These are phyloP conservation scores for Tirmania nivea DNA, from an alignment of 495 filamentous ascomycete genomes.

Conservation along the genomic window DNA sequence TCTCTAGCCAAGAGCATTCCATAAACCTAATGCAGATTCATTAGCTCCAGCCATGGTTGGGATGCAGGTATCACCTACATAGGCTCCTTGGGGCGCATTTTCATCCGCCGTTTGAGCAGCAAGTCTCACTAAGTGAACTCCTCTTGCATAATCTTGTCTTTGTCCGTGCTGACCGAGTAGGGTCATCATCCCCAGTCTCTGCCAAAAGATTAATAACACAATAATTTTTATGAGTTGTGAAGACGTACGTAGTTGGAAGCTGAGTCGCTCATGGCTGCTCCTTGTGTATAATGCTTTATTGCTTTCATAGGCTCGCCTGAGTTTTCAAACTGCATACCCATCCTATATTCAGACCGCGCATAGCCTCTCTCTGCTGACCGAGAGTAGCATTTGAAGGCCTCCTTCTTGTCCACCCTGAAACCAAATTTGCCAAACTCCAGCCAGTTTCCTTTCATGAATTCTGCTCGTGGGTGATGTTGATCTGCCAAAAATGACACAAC, in stretches of 20 bases:
- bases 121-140: conserved; percentile 56
- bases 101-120: conserved; percentile 83
- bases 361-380: conserved; percentile 76
- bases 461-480: conserved; percentile 80
- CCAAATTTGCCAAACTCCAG: conserved; percentile 95
- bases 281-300: conserved; percentile 65
- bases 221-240: not conserved
- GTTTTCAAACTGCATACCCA: conserved; percentile 94
- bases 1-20: conserved; percentile 87
- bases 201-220: not conserved
- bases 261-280: conserved; percentile 58
- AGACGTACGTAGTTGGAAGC: conserved; percentile 61
- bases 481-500: conserved; percentile 74
- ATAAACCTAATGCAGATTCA: conserved; percentile 36
- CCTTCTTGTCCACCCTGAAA: conserved; percentile 69
- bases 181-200: conserved; percentile 91
- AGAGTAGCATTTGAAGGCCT: conserved; percentile 69
- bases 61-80: conserved; percentile 28
- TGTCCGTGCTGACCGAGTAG: conserved; percentile 82
- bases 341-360: conserved; percentile 84
- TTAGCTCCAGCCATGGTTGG: not conserved
- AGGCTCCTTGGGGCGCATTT: conserved; percentile 92
- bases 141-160: conserved; percentile 53
- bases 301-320: conserved; percentile 81
- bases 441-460: conserved; percentile 93